phyloP scores from a whole-genome alignment of 208 protist genomes.

The Leishmania aethiopica region DNA sequence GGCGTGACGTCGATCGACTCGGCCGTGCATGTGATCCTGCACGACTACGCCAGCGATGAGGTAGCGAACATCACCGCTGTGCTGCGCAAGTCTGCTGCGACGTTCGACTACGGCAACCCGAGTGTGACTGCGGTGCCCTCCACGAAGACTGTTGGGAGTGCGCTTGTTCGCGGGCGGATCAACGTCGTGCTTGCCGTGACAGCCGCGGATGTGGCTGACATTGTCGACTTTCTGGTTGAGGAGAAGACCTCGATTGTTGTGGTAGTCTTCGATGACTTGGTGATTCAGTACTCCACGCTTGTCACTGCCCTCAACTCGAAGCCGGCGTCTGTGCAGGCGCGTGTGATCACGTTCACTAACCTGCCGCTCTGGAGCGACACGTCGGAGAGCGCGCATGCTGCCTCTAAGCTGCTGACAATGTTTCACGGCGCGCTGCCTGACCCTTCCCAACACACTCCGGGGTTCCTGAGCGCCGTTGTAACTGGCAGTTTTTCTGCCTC shows the following conservation, averaged over 20 bases:
- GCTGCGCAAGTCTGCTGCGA: constrained; percentile 10
- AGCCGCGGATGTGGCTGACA: constrained; percentile 5
- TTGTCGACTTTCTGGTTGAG: constrained; percentile 23
- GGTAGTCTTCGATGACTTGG: constrained; percentile 41
- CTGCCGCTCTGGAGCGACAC: constrained; percentile 51
- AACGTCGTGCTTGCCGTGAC: constrained; percentile 19
- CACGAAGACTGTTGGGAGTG: background rate
- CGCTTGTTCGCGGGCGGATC: background rate
- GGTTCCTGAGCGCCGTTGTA: too few relatives aligned
- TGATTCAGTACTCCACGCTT: constrained; percentile 32
- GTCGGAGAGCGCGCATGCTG: background rate
- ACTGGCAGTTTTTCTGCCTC: too few relatives aligned
- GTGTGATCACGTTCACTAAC: constrained; percentile 40
- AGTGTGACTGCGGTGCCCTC: background rate
- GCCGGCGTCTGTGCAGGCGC: constrained; percentile 19
- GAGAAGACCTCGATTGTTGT: constrained; percentile 26
- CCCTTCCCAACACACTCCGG: too few relatives aligned
- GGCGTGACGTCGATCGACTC: background rate
- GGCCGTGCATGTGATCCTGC: constrained; percentile 7
- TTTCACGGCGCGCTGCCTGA: too few relatives aligned
- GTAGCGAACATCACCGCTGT: background rate
- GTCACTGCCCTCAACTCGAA: constrained; percentile 14
- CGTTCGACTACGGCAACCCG: constrained; percentile 2
- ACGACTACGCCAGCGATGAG: constrained; percentile 6
- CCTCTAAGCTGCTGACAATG: too few relatives aligned